These are phyloP conservation scores for Daldinia childiae DNA, from an alignment of 495 filamentous ascomycete genomes.

Conservation along the genomic window DNA sequence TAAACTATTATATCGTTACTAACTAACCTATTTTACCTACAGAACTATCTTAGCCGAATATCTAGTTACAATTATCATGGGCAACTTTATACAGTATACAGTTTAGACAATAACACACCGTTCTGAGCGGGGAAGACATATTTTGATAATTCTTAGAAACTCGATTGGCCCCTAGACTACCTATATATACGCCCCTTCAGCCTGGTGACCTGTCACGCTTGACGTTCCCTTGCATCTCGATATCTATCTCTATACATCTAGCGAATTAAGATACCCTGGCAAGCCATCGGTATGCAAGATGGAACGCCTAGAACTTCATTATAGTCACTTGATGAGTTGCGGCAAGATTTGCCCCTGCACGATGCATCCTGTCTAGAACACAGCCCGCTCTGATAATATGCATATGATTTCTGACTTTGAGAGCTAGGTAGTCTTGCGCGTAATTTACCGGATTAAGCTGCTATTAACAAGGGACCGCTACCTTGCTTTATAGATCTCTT, in stretches of 20 bases:
- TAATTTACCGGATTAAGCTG: background rate
- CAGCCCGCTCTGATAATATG: background rate
- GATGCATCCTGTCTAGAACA: conserved; percentile 8
- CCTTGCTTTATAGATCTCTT: background rate
- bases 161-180: too few relatives aligned
- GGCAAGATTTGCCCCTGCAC: conserved; percentile 10
- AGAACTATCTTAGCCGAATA: too few relatives aligned
- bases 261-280: conserved; percentile 7
- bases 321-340: conserved; percentile 18
- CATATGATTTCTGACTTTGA: too few relatives aligned
- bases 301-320: conserved; percentile 28
- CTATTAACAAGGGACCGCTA: background rate
- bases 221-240: conserved; percentile 2
- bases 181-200: background rate
- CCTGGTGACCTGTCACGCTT: background rate
- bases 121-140: too few relatives aligned
- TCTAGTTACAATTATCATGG: too few relatives aligned
- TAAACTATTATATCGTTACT: too few relatives aligned
- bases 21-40: too few relatives aligned
- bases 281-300: conserved; percentile 19
- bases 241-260: background rate
- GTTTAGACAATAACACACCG: too few relatives aligned
- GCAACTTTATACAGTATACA: too few relatives aligned
- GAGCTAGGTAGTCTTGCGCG: background rate
- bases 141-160: too few relatives aligned